phyloP scores from a whole-genome alignment of 1,139 yeast genomes.

The Debaryomyces psychrophilus region DNA sequence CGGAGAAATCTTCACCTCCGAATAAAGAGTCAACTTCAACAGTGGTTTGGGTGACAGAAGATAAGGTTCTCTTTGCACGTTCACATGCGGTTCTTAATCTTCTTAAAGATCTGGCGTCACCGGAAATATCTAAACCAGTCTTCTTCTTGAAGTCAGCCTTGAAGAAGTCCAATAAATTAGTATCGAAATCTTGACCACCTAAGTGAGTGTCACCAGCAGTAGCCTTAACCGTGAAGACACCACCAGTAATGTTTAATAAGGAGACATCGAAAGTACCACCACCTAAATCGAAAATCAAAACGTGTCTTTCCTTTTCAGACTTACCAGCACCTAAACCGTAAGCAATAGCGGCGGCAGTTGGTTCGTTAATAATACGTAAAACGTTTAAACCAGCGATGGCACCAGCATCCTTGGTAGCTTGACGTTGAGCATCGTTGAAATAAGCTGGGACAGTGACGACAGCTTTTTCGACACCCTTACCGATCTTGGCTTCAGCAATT shows the following conservation, averaged over 20 bases:
- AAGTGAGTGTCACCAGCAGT: slow-evolving; percentile 99
- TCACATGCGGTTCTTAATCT: slow-evolving; percentile 99
- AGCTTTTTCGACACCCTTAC: slow-evolving; percentile 91
- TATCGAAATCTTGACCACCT: slow-evolving; percentile 99
- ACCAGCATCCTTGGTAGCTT: slow-evolving; percentile 98
- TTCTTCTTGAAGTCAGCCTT: slow-evolving; percentile 95
- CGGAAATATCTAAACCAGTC: slow-evolving; percentile 90
- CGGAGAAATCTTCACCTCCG: slow-evolving; percentile 96
- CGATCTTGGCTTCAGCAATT: slow-evolving; percentile 94
- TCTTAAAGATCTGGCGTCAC: slow-evolving; percentile 94
- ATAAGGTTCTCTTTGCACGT: slow-evolving; percentile 98
- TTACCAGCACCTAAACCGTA: slow-evolving; percentile 97
- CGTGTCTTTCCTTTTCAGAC: slow-evolving; percentile 84
- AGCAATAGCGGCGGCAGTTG: slow-evolving; percentile 98
- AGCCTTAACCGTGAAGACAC: slow-evolving; percentile 99
- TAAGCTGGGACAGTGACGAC: slow-evolving; percentile 97
- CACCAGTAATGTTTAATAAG: slow-evolving; percentile 94
- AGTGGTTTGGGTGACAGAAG: slow-evolving; percentile 95
- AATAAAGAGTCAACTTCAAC: slow-evolving; percentile 95
- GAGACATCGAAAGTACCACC: slow-evolving; percentile 99
- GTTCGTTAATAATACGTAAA: slow-evolving; percentile 95
- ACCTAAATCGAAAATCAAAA: slow-evolving; percentile 93
- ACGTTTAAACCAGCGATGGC: slow-evolving; percentile 96
- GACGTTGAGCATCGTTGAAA: slow-evolving; percentile 97
- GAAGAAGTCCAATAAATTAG: slow-evolving; percentile 94